Conservation (phyloP, 1,284 basidiomycete species). For the Ceratorhiza oryzae-sativae region DNA sequence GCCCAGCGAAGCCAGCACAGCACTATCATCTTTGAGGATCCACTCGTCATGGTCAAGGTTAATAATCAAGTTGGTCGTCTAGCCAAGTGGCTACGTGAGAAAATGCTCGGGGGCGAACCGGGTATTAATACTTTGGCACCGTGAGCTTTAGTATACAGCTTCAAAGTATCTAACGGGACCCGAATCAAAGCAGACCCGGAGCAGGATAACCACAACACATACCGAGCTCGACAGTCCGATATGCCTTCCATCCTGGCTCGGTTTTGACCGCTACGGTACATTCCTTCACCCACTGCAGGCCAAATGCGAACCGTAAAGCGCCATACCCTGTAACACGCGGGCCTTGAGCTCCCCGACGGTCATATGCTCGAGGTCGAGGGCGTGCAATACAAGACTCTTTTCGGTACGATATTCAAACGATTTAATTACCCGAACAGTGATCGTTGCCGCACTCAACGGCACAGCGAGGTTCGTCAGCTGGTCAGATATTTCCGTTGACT, state of each 20-base stretch:
- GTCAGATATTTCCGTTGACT: constrained; percentile 32
- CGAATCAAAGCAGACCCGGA: too few relatives aligned
- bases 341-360: constrained; percentile 83
- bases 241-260: constrained; percentile 85
- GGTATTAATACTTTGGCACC: constrained; percentile 78
- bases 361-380: constrained; percentile 78
- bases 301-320: constrained; percentile 18
- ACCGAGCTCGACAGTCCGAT: constrained; percentile 75
- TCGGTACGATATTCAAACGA: constrained; percentile 93
- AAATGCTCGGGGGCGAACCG: constrained; percentile 10
- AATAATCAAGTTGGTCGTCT: constrained; percentile 95
- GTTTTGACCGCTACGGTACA: constrained; percentile 58
- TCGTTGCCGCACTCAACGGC: constrained; percentile 75
- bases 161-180: constrained; percentile 78
- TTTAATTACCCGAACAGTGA: constrained; percentile 95
- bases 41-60: constrained; percentile 94
- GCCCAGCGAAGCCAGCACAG: constrained; percentile 69
- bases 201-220: constrained; percentile 42
- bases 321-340: constrained; percentile 65
- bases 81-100: constrained; percentile 21
- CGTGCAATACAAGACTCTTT: constrained; percentile 83
- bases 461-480: constrained; percentile 67
- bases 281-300: constrained; percentile 34
- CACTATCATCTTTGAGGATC: constrained; percentile 76
- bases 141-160: constrained; percentile 93